Percentiles rank a stretch among this genome's conserved stretches.
Evolutionary conservation across 352 stramenopile species (phyloP).

Genomic region (Globisporangium takayamanum): DNA sequence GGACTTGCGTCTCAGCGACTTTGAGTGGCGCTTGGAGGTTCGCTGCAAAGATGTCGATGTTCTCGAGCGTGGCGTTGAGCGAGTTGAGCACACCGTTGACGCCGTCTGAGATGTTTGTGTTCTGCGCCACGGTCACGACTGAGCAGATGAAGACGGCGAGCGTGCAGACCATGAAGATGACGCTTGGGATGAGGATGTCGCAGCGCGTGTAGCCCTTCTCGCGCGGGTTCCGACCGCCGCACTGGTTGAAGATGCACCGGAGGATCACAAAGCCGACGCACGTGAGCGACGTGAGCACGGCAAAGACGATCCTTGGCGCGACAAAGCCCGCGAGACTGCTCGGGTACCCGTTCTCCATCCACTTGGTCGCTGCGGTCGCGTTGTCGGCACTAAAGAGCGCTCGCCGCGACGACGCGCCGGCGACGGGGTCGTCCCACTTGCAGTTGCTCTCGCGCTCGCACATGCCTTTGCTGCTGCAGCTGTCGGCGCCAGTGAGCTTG

Average conservation of each 20-base stretch:
- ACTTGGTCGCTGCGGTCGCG: conserved; percentile 48
- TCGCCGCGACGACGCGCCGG: conserved; percentile 26
- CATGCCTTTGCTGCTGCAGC: conserved; percentile 48
- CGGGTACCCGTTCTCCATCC: conserved; percentile 62
- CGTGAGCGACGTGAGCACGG: conserved; percentile 49
- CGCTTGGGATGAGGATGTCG: conserved; percentile 55
- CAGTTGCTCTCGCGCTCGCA: conserved; percentile 77
- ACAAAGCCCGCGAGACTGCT: conserved; percentile 63
- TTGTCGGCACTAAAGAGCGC: conserved; percentile 53
- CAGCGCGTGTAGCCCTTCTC: conserved; percentile 81
- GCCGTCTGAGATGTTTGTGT: conserved; percentile 74
- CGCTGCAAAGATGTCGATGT: conserved; percentile 64
- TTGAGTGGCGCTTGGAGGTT: conserved; percentile 54
- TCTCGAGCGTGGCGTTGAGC: conserved; percentile 62
- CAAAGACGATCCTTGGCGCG: conserved; percentile 64
- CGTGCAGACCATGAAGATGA: conserved; percentile 59
- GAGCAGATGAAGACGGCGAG: conserved; percentile 78
- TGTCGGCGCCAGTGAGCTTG: conserved; percentile 33
- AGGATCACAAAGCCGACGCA: conserved; percentile 60
- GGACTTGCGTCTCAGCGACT: conserved; percentile 34
- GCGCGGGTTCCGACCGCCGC: conserved; percentile 58
- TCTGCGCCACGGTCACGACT: conserved; percentile 63
- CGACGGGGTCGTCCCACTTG: conserved; percentile 69
- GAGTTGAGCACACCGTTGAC: conserved; percentile 57
- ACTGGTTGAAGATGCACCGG: conserved; percentile 78